Conservation (phyloP, 345 rosid genomes). For the Citrus medica region DNA sequence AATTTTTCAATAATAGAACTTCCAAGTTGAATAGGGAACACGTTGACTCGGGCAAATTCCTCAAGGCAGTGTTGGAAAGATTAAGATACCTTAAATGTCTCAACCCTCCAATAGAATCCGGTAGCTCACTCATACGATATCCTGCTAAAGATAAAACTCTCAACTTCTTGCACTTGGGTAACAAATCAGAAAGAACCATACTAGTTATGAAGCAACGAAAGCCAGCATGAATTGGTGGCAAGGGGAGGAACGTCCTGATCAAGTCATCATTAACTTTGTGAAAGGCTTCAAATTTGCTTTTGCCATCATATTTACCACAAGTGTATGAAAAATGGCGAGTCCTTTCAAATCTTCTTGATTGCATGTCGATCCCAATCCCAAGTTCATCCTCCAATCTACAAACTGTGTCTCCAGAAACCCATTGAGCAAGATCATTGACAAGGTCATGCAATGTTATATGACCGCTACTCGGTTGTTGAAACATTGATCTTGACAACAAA, state of each 20-base stretch:
- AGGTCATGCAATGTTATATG: conserved; percentile 9
- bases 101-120: conserved; percentile 7
- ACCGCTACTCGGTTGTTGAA: background rate
- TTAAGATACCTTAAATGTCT: conserved; percentile 2
- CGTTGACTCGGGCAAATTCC: background rate
- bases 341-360: background rate
- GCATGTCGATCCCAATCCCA: too few relatives aligned
- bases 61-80: background rate
- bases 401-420: background rate
- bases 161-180: background rate
- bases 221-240: too few relatives aligned
- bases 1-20: background rate
- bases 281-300: background rate
- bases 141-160: background rate
- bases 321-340: background rate
- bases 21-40: background rate
- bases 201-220: background rate
- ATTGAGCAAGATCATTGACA: conserved; percentile 2
- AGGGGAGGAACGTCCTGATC: background rate
- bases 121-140: background rate
- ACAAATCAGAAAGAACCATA: background rate
- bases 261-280: background rate
- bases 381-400: background rate
- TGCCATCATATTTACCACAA: background rate
- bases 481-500: conserved; percentile 6